Conservation (phyloP, 177 flowering plant species). For the Tripterygium wilfordii region DNA sequence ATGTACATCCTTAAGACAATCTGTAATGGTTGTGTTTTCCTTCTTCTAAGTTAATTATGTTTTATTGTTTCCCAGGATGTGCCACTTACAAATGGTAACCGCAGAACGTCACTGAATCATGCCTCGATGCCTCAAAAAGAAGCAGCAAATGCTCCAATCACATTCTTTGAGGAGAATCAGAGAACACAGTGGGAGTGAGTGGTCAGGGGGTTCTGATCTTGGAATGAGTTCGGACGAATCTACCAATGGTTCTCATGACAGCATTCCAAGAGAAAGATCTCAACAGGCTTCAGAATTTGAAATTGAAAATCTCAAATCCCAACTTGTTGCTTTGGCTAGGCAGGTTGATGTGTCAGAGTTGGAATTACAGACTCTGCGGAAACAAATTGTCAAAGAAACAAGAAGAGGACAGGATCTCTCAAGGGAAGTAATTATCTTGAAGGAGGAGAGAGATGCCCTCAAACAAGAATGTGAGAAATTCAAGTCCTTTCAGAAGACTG, state of each 20-base stretch:
- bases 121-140: constrained; percentile 21
- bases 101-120: constrained; percentile 28
- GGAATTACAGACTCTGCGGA: constrained; percentile 82
- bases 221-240: constrained; percentile 49
- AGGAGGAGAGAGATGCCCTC: constrained; percentile 68
- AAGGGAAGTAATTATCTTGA: constrained; percentile 60
- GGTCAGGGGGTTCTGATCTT: constrained; percentile 53
- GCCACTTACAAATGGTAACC: constrained; percentile 21
- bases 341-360: constrained; percentile 71
- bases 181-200: constrained; percentile 50
- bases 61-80: constrained; percentile 35
- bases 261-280: constrained; percentile 22
- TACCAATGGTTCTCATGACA: constrained; percentile 25
- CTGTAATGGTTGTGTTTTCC: too few species aligned
- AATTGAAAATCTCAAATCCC: constrained; percentile 60
- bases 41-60: too few species aligned
- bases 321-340: constrained; percentile 52
- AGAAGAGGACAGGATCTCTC: constrained; percentile 73
- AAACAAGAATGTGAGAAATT: constrained; percentile 63
- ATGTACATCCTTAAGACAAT: constrained; percentile 39
- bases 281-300: constrained; percentile 33
- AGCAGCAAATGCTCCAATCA: constrained; percentile 12
- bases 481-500: constrained; percentile 31
- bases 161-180: constrained; percentile 29
- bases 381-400: constrained; percentile 86